Evolutionary conservation across 305 asterid species (phyloP).

Genomic region (Caryopteris hybrid): DNA sequence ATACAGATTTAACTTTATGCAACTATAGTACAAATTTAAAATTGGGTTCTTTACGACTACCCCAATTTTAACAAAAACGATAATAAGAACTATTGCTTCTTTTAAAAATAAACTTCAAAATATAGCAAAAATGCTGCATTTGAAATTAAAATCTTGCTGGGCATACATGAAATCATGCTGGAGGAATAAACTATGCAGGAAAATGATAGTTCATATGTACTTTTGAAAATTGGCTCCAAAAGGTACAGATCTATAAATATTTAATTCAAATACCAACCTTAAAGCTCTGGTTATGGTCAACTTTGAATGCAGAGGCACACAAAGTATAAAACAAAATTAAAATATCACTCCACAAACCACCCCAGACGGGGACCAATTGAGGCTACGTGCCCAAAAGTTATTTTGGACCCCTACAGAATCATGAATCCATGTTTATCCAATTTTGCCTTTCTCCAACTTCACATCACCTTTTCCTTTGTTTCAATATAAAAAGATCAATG

Average conservation of each 20-base stretch:
- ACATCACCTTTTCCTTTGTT: too few species aligned
- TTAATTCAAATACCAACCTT: background rate
- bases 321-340: background rate
- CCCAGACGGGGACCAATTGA: slow-evolving; percentile 11
- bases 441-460: too few species aligned
- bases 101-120: too few species aligned
- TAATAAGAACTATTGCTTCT: too few species aligned
- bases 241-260: background rate
- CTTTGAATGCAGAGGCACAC: background rate
- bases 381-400: slow-evolving; percentile 17
- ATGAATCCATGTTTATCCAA: slow-evolving; percentile 15
- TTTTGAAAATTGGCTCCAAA: background rate
- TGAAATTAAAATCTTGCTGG: background rate
- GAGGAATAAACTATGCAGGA: background rate
- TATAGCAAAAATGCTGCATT: too few species aligned
- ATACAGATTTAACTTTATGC: too few species aligned
- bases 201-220: slow-evolving; percentile 4
- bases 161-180: background rate
- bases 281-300: background rate
- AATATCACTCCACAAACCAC: too few species aligned
- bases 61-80: too few species aligned
- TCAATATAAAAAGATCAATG: too few species aligned
- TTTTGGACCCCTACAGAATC: slow-evolving; percentile 19
- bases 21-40: too few species aligned
- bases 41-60: too few species aligned